Base-by-base conservation (phyloP, 108 stramenopile genomes). In the Conticribra weissflogii region DNA sequence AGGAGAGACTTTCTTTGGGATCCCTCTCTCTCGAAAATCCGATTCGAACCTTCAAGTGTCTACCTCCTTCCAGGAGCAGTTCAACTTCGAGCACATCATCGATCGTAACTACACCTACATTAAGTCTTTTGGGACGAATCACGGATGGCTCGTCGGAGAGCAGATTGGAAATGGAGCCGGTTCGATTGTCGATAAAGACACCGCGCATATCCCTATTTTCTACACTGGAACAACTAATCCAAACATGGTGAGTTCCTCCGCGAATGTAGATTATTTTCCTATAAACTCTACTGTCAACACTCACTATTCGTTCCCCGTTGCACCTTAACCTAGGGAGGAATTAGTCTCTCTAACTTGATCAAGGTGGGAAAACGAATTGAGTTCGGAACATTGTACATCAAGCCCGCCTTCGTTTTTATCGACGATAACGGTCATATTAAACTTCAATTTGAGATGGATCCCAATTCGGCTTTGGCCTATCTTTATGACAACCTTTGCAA, bases 1-100 rank as follows among this genome's bases (percentile, higher is more conserved):
- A 52, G 93, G 93, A 33, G 93, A 95, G 64, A 95, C 93, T 0
- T 94, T 94, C 82, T 86, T 94, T 60, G 93, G 93, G 2, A 94
- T 94, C 72, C 93, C 93, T 2, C 63, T 94, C 3, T 87, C 88
- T 0, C 69, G 77, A 31, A 71, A 85, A 24, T 91, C 90, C 5
- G 86, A 88, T 34, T 94, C 93, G 24, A 94, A 90, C 58, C 60
- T 94, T 14, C 85, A 88, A 31, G 81, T 78, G 29, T 70, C 90
- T 3, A 72, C 59, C 28, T 83, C 85, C 17, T 94, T 94, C 54
- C 93, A 94, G 45, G 75, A 88, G 19, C 90, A 91, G 63, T 94
- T 93, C 74, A 88, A 93, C 63, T 93, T 93, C 70, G 91, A 93
- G 45, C 81, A 87, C 24, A 63, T 92, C 12, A 74, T 82, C 2